Percentiles rank a stretch among this genome's conserved stretches.
phyloP scores from a whole-genome alignment of 2,329 filamentous ascomycete species.

The Apiospora koreana region DNA sequence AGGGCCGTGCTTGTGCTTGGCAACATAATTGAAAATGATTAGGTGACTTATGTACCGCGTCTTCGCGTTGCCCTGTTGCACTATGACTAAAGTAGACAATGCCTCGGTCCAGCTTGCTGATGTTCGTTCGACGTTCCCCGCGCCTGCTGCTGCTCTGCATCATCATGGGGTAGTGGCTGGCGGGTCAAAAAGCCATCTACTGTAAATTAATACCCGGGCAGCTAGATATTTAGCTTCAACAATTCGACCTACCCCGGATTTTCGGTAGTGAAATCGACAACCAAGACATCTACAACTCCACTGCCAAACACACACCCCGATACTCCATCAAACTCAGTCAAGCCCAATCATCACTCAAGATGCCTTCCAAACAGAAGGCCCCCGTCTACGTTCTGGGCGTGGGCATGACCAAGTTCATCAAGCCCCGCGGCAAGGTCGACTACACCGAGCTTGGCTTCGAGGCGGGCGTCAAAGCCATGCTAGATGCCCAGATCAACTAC shows the following conservation, averaged over 20 bases:
- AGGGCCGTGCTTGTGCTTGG: no score
- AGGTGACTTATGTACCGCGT: no score
- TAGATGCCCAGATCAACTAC: slow-evolving; percentile 88
- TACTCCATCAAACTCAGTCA: background rate
- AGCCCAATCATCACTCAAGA: slow-evolving; percentile 27
- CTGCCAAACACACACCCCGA: background rate
- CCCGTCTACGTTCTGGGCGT: slow-evolving; percentile 89
- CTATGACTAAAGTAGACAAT: background rate
- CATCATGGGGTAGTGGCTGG: background rate
- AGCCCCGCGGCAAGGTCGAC: slow-evolving; percentile 89
- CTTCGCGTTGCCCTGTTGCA: no score
- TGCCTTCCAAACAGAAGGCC: slow-evolving; percentile 52
- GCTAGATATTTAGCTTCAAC: slow-evolving; percentile 3
- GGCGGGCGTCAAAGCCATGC: slow-evolving; percentile 84
- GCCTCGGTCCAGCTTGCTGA: slow-evolving; percentile 8
- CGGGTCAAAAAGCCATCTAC: background rate
- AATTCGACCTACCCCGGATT: background rate
- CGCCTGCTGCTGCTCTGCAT: background rate
- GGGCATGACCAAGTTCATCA: slow-evolving; percentile 99
- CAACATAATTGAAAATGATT: no score
- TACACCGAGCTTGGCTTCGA: slow-evolving; percentile 95
- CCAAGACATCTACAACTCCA: background rate
- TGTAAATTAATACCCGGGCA: background rate
- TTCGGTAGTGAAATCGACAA: background rate
- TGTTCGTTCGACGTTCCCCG: background rate